These are phyloP conservation scores for Fusarium goolgardi DNA, from an alignment of 2,329 filamentous ascomycete species.

Conservation along the genomic window DNA sequence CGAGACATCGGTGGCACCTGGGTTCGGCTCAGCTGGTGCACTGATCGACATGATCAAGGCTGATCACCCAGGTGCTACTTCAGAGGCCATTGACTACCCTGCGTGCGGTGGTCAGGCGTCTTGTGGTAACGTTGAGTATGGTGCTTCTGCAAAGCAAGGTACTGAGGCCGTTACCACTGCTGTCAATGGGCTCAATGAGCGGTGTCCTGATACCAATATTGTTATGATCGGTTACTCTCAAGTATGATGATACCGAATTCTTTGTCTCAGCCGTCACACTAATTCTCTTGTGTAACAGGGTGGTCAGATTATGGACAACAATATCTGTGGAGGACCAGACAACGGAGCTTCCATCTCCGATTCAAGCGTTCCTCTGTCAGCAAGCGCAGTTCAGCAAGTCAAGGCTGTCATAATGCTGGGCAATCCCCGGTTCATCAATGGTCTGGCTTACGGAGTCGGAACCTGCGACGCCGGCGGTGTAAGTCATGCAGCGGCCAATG, in stretches of 20 bases:
- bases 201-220: constrained; percentile 67
- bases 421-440: constrained; percentile 67
- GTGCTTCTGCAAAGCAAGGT: constrained; percentile 67
- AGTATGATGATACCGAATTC: constrained; percentile 48
- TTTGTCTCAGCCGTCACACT: background rate
- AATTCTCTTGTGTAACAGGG: constrained; percentile 54
- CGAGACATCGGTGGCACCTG: constrained; percentile 62
- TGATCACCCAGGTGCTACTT: constrained; percentile 62
- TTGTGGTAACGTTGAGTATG: constrained; percentile 71
- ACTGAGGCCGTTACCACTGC: constrained; percentile 68
- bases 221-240: constrained; percentile 73
- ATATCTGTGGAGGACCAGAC: constrained; percentile 70
- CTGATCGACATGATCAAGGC: constrained; percentile 63
- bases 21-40: constrained; percentile 63
- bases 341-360: constrained; percentile 58
- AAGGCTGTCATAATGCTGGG: constrained; percentile 75
- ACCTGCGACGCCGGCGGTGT: constrained; percentile 68
- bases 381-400: constrained; percentile 64
- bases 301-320: constrained; percentile 72
- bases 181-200: constrained; percentile 67
- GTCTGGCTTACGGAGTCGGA: constrained; percentile 69
- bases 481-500: constrained; percentile 45
- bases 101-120: constrained; percentile 70
- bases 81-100: constrained; percentile 68
- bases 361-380: constrained; percentile 57